Base-by-base conservation (phyloP, 129 eudicot genomes). In the Saposhnikovia divaricata region DNA sequence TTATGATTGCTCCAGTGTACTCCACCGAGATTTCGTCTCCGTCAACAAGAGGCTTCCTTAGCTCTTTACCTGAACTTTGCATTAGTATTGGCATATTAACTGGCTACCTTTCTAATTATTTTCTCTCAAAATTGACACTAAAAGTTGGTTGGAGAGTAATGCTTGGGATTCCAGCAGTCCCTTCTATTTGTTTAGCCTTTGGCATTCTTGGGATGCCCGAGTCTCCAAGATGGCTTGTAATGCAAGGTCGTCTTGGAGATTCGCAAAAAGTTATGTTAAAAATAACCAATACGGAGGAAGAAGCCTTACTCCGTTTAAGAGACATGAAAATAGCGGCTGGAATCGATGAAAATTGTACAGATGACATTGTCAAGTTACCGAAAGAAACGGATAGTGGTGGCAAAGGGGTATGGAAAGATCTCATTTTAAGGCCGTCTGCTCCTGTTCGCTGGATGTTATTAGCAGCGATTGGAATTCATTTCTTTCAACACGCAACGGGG, bases 1-100 rank as follows among this genome's bases (percentile, higher is more conserved):
- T 93, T 0, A 93, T 91, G 90, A 93, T 93, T 2, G 91, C 97
- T 9, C 98, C 97, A 4, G 93, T 93, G n/a, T 93, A 93, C 85
- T 87, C 98, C 2, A 93, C 92, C 16, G 98, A 93, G 73, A 86
- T 93, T 0, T 89, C 97, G 1, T 82, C 98, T 7, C 80, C 97
- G 6, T 51, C 75, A 13, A 59, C 86, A 18, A 85, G 98, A 18
- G 98, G 97, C 3, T 70, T 87, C 34, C 80, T 93, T 18, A 51
- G 93, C 23, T 93, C 98, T 4, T 76, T 91, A 21, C 97, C 98
- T 0, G 97, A 93, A 80, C 81, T 93, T 3, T 87, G 92, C 78
- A 93, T 93, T 59, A 91, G 92, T 31, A 1, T 87, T 5, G 98
- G 98, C 4, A 88, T 91, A 18, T 77, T 93, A 40, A 76, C 70